Evolutionary conservation across 1,284 basidiomycete species (phyloP), one percentile per base, ranked within the genome.

Genomic region (Rhodotorula sp.): DNA sequence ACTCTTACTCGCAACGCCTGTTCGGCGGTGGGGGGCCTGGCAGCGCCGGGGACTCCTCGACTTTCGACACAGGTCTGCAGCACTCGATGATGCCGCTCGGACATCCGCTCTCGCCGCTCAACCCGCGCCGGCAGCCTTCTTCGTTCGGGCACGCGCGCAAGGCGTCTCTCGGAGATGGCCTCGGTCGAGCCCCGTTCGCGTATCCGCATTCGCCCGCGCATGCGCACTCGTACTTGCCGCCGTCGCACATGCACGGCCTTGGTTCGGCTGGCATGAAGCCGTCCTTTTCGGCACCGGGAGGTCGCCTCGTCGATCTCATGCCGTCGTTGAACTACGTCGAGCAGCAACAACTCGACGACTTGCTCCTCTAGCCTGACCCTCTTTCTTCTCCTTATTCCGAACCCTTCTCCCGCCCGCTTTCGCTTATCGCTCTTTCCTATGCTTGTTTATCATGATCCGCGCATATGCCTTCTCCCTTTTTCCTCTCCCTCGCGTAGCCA

Each of bases 1-100:
- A 63, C n/a, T 48, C 54, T 29, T 70, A 66, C 16, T 61, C 64
- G 15, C 61, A 65, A 39, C 70, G 70, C 5, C 66, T 71, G 16
- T 71, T 71, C 58, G 67, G 63, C 5, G 47, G 63, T 3, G 47
- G 26, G 12, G 20, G 29, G n/a, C 23, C 62, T 8, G 26, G 20
- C 59, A 14, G 20, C 23, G n/a, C 46, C 2, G 46, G 23, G 15
- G 26, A 47, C 23, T 47, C 46, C 20, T 18, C 20, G 31, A n/a
- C 15, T 20, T 26, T n/a, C 47, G 43, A 48, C 20, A 18, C 18
- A 15, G 23, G n/a, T 1, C 15, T 7, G 26, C 51, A 52, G 48
- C 29, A 16, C 20, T 15, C 18, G 16, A 43, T 51, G 5, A 61
- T 59, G 23, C 63, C 58, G 15, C 46, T 26, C 12, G 43, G 20